Evolutionary conservation across 78 protist genomes (phyloP), one percentile per base, ranked within the genome.

Genomic region (Blattamonas nauphoetae): DNA sequence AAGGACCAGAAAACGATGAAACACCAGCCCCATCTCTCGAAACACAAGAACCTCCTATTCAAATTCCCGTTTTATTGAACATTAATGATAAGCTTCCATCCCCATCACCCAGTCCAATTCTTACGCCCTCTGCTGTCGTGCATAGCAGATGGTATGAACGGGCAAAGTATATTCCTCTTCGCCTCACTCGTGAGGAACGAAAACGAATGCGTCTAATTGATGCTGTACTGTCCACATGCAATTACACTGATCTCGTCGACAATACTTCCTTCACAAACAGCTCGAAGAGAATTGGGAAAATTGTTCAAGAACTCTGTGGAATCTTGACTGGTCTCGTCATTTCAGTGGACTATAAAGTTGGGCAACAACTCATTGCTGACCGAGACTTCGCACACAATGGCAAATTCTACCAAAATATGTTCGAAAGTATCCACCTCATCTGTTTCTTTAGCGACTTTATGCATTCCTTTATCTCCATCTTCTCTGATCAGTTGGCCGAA

Each of bases 171-270:
- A 92, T 92, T 32, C 94, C 94, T 38, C 36, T 92, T 90, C 89
- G 94, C n/a, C 88, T 92, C 34, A 79, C 81, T 1, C 46, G 86
- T 38, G 45, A 90, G 44, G 96, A 95, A 79, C 89, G 96, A 32
- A 88, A 90, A 64, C 42, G 44, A 35, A 84, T 95, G 34, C 89
- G 96, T 41, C 84, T 95, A 5, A 45, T 94, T 1, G 94, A 92
- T 36, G 92, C 97, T 21, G 87, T 94, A 1, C 89, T 94, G 45
- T 90, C 92, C n/a, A 94, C 92, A 1, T 89, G 94, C 1, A 94
- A 95, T 44, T 95, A 95, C 91, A 95, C 97, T 0, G 96, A 91
- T 55, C n/a, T n/a, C n/a, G n/a, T n/a, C n/a, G 71, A 55, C 21
- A 21, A 29, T 11, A 11, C 11, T 29, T 29, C 71, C 38, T 55